Conservation (phyloP, 2,329 filamentous ascomycete species). For the Neonectria neomacrospora region DNA sequence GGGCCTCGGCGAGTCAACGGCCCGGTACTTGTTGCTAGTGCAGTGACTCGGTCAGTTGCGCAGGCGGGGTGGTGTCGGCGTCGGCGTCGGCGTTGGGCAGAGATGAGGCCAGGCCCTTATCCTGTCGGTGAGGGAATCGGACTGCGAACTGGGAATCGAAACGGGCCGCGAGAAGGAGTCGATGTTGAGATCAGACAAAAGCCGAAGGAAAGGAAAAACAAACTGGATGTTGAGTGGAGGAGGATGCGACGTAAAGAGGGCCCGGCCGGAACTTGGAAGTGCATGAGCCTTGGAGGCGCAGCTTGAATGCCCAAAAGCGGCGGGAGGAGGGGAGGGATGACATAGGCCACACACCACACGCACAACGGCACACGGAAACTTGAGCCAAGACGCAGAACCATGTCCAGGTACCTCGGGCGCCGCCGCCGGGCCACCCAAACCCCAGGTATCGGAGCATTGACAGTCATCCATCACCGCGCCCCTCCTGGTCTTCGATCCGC, state of each 20-base stretch:
- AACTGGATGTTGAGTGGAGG: conserved; percentile 28
- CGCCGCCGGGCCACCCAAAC: conserved; percentile 7
- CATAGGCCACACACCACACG: conserved; percentile 30
- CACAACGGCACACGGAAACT: conserved; percentile 18
- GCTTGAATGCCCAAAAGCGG: conserved; percentile 34
- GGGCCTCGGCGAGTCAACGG: conserved; percentile 2
- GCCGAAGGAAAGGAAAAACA: conserved; percentile 23
- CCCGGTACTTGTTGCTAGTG: conserved; percentile 21
- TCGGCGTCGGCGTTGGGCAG: conserved; percentile 1
- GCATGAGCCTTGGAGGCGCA: conserved; percentile 40
- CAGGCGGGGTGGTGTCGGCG: conserved; percentile 25
- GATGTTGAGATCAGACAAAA: conserved; percentile 26
- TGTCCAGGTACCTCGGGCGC: conserved; percentile 23
- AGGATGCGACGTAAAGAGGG: conserved; percentile 40
- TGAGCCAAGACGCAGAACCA: conserved; percentile 2
- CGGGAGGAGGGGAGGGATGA: conserved; percentile 36
- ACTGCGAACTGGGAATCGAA: conserved; percentile 15
- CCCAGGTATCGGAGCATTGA: conserved; percentile 15
- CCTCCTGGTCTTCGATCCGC: conserved; percentile 28
- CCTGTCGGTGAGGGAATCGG: conserved; percentile 12
- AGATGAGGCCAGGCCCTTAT: conserved; percentile 4
- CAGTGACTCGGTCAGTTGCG: conserved; percentile 31
- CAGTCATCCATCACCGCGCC: conserved; percentile 16
- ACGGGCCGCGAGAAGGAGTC: conserved; percentile 13
- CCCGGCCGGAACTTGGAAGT: conserved; percentile 31